Conservation (phyloP, 352 stramenopile genomes). For the Saprolegnia diclina region DNA sequence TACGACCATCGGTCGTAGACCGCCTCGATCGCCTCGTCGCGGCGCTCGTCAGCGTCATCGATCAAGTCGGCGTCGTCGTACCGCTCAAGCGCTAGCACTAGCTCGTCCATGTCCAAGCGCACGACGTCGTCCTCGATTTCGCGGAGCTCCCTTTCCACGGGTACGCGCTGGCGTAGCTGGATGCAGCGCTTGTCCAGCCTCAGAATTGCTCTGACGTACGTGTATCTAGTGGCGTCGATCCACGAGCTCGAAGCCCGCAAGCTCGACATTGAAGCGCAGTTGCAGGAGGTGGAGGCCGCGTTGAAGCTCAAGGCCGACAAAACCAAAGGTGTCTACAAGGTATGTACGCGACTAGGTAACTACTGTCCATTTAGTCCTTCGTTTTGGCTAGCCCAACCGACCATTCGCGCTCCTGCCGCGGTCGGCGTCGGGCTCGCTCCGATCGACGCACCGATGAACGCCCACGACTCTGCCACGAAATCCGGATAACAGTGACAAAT, state of each 20-base stretch:
- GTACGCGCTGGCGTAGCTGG: not conserved
- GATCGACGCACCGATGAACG: not conserved
- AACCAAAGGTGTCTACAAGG: not conserved
- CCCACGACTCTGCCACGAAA: not conserved
- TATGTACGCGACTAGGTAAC: no score
- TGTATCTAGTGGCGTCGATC: constrained; percentile 4
- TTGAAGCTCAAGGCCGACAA: not conserved
- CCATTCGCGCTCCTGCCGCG: constrained; percentile 17
- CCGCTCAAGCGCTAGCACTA: not conserved
- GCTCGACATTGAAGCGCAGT: constrained; percentile 20
- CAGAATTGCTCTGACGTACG: not conserved
- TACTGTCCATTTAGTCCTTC: not conserved
- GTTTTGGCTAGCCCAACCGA: not conserved
- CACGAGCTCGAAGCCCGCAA: constrained; percentile 15
- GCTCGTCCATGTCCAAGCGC: not conserved
- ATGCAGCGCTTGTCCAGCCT: not conserved
- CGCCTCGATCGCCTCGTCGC: not conserved
- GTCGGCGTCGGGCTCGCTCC: not conserved
- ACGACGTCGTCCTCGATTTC: not conserved
- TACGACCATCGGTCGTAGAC: no score
- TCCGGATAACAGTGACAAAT: not conserved
- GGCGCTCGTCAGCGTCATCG: not conserved
- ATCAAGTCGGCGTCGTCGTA: not conserved
- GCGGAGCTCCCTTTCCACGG: not conserved
- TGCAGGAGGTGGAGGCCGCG: constrained; percentile 13